Evolutionary conservation across 768 basidiomycete genomes (phyloP).

Genomic region (Kwoniella sp.): DNA sequence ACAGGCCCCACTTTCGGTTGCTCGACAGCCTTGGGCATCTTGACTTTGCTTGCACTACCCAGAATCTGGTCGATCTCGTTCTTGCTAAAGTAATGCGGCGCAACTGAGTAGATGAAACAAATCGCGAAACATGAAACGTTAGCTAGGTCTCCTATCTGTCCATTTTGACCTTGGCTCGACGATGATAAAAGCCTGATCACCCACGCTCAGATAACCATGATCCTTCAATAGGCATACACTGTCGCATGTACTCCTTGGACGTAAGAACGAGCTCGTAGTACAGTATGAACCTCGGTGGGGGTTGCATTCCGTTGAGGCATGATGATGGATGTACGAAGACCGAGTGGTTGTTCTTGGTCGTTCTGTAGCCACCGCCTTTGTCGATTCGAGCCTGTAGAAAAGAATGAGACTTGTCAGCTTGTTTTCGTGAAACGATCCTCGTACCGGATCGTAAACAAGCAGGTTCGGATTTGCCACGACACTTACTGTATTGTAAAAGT

Average conservation of each 20-base stretch:
- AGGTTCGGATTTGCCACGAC: background rate
- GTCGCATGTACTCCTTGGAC: slow-evolving; percentile 93
- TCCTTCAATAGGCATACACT: slow-evolving; percentile 98
- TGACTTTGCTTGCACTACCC: slow-evolving; percentile 60
- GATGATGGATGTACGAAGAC: slow-evolving; percentile 97
- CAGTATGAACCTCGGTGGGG: slow-evolving; percentile 82
- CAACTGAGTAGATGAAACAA: slow-evolving; percentile 74
- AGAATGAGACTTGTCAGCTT: background rate
- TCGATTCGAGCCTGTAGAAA: slow-evolving; percentile 75
- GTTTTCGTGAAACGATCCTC: background rate
- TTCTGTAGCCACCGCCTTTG: slow-evolving; percentile 94
- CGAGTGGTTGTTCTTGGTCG: slow-evolving; percentile 92
- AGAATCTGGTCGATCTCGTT: slow-evolving; percentile 54
- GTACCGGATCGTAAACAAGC: no score
- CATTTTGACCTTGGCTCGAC: background rate
- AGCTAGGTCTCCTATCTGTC: background rate
- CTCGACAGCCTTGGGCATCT: slow-evolving; percentile 81
- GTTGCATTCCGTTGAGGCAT: slow-evolving; percentile 90
- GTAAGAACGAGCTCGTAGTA: slow-evolving; percentile 99
- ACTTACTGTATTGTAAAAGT: slow-evolving; percentile 89
- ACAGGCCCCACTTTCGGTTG: slow-evolving; percentile 49
- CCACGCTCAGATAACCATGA: slow-evolving; percentile 86
- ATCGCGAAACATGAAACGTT: background rate
- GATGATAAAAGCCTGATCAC: slow-evolving; percentile 40
- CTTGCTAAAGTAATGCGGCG: slow-evolving; percentile 91